Conservation (phyloP, 2,329 filamentous ascomycete genomes). For the Trichophyton mentagrophytes region DNA sequence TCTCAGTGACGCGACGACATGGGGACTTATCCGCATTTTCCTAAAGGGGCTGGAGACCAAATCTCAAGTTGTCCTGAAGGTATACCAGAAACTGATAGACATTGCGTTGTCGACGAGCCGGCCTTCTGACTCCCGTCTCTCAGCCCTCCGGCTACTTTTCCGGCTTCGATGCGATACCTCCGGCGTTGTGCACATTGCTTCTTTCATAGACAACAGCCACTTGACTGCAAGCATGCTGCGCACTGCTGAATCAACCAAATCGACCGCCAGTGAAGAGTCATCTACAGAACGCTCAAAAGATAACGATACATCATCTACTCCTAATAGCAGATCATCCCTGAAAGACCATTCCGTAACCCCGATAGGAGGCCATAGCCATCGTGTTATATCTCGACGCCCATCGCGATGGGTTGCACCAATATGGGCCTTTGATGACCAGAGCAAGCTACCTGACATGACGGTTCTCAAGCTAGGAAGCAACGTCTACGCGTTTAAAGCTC, state of each 20-base stretch:
- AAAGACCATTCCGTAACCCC: conserved; percentile 21
- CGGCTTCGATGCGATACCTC: conserved; percentile 72
- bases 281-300: conserved; percentile 28
- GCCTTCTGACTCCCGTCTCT: conserved; percentile 57
- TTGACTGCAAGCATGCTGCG: conserved; percentile 61
- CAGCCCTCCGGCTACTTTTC: conserved; percentile 66
- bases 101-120: conserved; percentile 49
- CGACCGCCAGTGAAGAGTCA: conserved; percentile 32
- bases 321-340: conserved; percentile 20
- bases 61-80: conserved; percentile 48
- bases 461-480: conserved; percentile 37
- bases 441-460: conserved; percentile 43
- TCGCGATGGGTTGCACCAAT: conserved; percentile 33
- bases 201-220: conserved; percentile 57
- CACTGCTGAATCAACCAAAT: conserved; percentile 40
- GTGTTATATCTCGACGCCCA: conserved; percentile 21
- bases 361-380: conserved; percentile 23
- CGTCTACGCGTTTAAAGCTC: conserved; percentile 38
- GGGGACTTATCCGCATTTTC: conserved; percentile 63
- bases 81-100: conserved; percentile 51
- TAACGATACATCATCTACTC: conserved; percentile 19
- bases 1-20: conserved; percentile 52
- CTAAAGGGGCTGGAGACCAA: conserved; percentile 57
- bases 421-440: conserved; percentile 46
- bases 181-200: conserved; percentile 59